Conservation (phyloP, 2,329 filamentous ascomycete species). For the Diplocarpon rosae region DNA sequence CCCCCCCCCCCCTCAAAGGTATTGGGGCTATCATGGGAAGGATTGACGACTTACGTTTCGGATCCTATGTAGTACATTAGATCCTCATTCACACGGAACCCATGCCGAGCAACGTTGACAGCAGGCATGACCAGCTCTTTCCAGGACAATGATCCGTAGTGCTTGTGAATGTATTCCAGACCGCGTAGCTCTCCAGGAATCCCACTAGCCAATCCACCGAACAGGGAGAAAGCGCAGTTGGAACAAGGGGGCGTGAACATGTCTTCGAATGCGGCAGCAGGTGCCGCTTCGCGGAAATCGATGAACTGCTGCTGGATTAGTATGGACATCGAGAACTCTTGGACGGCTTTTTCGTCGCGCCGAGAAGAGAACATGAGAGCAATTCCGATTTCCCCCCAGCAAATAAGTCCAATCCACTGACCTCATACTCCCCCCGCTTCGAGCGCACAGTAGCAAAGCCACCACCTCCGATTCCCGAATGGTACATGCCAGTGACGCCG, state of each 20-base stretch:
- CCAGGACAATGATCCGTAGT: constrained; percentile 43
- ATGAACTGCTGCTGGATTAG: constrained; percentile 33
- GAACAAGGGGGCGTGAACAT: constrained; percentile 48
- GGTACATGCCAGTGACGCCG: constrained; percentile 43
- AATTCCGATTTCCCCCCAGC: no score
- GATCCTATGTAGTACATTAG: constrained; percentile 48
- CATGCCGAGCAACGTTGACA: constrained; percentile 47
- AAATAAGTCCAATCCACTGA: neutral
- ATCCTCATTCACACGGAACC: constrained; percentile 49
- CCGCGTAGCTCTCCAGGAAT: constrained; percentile 39
- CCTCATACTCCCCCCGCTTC: constrained; percentile 48
- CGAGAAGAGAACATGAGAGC: no score
- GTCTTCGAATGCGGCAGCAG: constrained; percentile 45
- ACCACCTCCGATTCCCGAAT: constrained; percentile 53
- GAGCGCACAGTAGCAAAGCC: constrained; percentile 54
- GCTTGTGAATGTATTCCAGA: constrained; percentile 29
- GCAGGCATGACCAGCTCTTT: constrained; percentile 46
- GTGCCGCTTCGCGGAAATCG: constrained; percentile 59
- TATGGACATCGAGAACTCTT: neutral
- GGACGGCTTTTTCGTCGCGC: no score
- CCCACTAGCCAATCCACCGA: constrained; percentile 45
- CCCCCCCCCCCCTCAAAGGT: no score
- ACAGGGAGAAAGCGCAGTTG: constrained; percentile 40
- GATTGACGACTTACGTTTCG: constrained; percentile 6
- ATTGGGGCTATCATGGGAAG: no score